Evolutionary conservation across 176 grass and related monocot species (phyloP), one percentile per base, ranked within the genome.

Genomic region (Saccharum officinarum): DNA sequence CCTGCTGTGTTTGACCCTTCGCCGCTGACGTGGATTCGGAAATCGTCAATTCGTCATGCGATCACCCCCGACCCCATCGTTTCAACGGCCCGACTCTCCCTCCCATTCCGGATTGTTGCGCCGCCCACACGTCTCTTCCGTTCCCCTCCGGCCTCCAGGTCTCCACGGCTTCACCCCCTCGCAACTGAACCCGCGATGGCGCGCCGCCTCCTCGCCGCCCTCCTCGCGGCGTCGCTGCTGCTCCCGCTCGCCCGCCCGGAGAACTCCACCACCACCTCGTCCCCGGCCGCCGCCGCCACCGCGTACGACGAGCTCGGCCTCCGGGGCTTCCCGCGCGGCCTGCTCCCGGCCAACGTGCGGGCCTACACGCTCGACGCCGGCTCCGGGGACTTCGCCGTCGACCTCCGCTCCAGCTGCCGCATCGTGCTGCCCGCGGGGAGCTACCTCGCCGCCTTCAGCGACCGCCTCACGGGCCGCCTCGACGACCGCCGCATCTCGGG

Each of bases 301-400:
- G 75, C 93, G 17, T 88, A 89, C 83, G 90, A 88, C 76, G 90
- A 88, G 86, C 90, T 92, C 77, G 52, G 81, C 55, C 62, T 81
- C 44, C 82, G 82, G 2, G 90, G 85, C 36, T 92, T 88, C 82
- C 90, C 85, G 14, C 90, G 69, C 4, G 90, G 90, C 17, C 77
- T 92, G 25, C 90, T 92, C 17, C 90, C 90, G 45, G 31, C 86
- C 13, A 92, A 88, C 81, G 86, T 92, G 42, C 77, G 83, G 14
- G 85, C 44, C 4, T 92, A 92, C 82, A 85, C 82, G 16, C 82
- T 92, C 46, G 86, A 92, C 71, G 22, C 77, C 54, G 73, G 69
- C 6, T 88, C 90, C 37, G 85, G 90, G 40, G 70, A 88, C 85
- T 92, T 92, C 81, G 81, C 85, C 10, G 86, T 92, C 0, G 71